Evolutionary conservation across 257 asterid species (phyloP).

Genomic region (Craterostigma plantagineum): DNA sequence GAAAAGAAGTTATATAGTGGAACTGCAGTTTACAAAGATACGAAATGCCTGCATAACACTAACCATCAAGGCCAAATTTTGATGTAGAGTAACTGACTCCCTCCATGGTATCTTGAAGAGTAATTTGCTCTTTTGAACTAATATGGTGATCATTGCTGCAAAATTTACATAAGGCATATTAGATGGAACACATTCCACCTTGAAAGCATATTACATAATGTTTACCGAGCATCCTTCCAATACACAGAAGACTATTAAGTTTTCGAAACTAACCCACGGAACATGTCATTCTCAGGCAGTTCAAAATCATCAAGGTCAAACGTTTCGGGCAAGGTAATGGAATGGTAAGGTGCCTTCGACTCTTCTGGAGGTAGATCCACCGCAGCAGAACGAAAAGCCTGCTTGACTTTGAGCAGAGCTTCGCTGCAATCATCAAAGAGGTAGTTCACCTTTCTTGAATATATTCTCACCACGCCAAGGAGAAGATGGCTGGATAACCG

Average conservation of each 20-base stretch:
- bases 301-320: constrained; percentile 99
- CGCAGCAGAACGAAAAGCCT: constrained; percentile 95
- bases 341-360: constrained; percentile 95
- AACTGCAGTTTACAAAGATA: too few species aligned
- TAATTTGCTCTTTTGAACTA: constrained; percentile 96
- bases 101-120: constrained; percentile 87
- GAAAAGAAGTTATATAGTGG: too few species aligned
- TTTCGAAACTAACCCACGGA: constrained; percentile 55
- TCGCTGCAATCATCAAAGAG: constrained; percentile 97
- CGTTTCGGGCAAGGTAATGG: constrained; percentile 94
- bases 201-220: too few species aligned
- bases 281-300: constrained; percentile 82
- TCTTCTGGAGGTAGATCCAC: constrained; percentile 98
- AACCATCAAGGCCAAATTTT: constrained; percentile 94
- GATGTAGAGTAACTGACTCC: constrained; percentile 71
- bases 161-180: constrained; percentile 6
- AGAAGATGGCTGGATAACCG: constrained; percentile 97
- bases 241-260: constrained; percentile 1
- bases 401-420: constrained; percentile 83
- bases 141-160: constrained; percentile 96
- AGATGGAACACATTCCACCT: too few species aligned
- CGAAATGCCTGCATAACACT: constrained; percentile 11
- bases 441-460: constrained; percentile 83
- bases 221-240: too few species aligned
- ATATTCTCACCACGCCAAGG: constrained; percentile 96